Evolutionary conservation across 441 rosid species (phyloP), one percentile per base, ranked within the genome.

Genomic region (Bruguiera hainesii): DNA sequence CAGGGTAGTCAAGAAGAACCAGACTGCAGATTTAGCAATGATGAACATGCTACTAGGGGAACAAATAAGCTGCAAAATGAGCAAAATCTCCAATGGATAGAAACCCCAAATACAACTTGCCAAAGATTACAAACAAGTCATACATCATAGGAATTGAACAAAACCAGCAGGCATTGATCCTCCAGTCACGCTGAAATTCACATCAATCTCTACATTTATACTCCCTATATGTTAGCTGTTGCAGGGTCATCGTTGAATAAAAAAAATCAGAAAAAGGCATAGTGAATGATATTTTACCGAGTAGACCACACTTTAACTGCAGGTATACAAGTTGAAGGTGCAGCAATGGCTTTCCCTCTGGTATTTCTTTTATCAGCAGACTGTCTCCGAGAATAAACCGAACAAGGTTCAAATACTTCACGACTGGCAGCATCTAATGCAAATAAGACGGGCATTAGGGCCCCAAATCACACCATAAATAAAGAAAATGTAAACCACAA

Each of bases 1-100:
- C 15, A 42, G 25, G 3, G 28, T 19, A 21, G 0, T 73, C 66
- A 35, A 80, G 29, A 39, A 79, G 55, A 52, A 42, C 48, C 48
- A 42, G 18, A 13, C 48, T 13, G 18, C 18, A 42, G 18, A 13
- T 13, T 42, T 13, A 42, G 3, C 15, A 11, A 42, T 42, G 48
- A 42, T 42, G 48, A 42, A 42, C 48, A 42, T 42, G 48, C 48
- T 11, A 42, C 16, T 42, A 42, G 15, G 48, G 48, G 15, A 11
- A 11, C 4, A 42, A 42, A 42, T 42, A 13, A 42, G 48, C 18
- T 42, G 48, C 48, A 11, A 42, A 42, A 42, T 13, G 48, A 42
- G 18, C 5, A 33, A 33, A 33, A 8, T 33, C 37, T 33, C 37
- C 9, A 13, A 13, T 8, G 3, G 48, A 5, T 3, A 42, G 48